phyloP scores from a whole-genome alignment of 2,329 filamentous ascomycete species.

The Botrytis fragariae region DNA sequence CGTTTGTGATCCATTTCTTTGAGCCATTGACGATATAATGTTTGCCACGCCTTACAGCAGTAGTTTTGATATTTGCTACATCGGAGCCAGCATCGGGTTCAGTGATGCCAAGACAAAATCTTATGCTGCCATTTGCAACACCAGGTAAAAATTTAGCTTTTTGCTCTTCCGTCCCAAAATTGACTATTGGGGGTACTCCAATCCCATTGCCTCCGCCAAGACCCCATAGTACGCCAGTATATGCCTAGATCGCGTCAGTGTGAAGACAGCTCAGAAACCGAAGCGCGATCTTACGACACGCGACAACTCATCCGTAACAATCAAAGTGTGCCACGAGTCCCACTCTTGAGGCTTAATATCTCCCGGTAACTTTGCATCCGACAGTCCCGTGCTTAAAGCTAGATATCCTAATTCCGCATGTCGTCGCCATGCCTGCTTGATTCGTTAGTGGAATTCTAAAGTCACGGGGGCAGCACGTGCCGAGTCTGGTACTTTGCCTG shows the following conservation, averaged over 20 bases:
- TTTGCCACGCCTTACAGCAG: conserved; percentile 50
- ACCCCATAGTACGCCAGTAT: conserved; percentile 56
- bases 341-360: conserved; percentile 48
- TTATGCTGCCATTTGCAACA: conserved; percentile 56
- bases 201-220: conserved; percentile 60
- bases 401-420: conserved; percentile 38
- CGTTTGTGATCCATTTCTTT: conserved; percentile 69
- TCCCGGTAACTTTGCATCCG: conserved; percentile 44
- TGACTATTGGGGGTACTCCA: conserved; percentile 62
- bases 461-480: conserved; percentile 36
- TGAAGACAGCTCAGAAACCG: background rate
- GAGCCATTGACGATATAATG: conserved; percentile 62
- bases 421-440: conserved; percentile 31
- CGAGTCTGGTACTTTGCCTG: conserved; percentile 48
- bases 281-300: conserved; percentile 41
- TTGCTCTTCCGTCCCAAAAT: conserved; percentile 59
- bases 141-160: conserved; percentile 57
- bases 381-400: conserved; percentile 39
- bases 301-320: conserved; percentile 54
- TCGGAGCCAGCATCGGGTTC: conserved; percentile 64
- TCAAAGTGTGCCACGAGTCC: conserved; percentile 56
- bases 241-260: conserved; percentile 39
- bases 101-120: conserved; percentile 64
- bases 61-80: conserved; percentile 61
- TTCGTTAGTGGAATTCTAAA: background rate